These are phyloP conservation scores for Leccinum variicolor DNA, from an alignment of 768 basidiomycete genomes.

Conservation along the genomic window DNA sequence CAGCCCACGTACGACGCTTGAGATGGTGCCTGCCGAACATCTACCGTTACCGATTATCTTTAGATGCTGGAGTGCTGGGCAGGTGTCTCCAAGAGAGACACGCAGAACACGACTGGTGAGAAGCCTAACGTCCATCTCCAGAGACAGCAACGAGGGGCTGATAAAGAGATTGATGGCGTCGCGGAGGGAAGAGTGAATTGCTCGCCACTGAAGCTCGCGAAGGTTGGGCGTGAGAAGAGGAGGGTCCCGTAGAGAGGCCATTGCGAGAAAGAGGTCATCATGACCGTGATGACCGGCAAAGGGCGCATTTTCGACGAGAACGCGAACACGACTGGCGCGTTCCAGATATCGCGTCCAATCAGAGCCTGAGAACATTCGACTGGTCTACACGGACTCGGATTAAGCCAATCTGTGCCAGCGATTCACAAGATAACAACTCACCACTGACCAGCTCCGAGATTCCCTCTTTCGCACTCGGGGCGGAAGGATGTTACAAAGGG, in stretches of 20 bases:
- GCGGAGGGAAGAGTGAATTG: background rate
- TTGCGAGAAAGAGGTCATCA: slow-evolving; percentile 12
- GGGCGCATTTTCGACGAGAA: slow-evolving; percentile 3
- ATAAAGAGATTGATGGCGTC: slow-evolving; percentile 21
- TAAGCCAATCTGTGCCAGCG: background rate
- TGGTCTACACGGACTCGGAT: slow-evolving; percentile 9
- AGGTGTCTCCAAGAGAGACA: slow-evolving; percentile 12
- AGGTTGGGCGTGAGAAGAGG: slow-evolving; percentile 24
- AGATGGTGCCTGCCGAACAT: slow-evolving; percentile 10
- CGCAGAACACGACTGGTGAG: slow-evolving; percentile 8
- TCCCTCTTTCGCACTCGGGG: slow-evolving; percentile 9
- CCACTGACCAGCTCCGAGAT: slow-evolving; percentile 18
- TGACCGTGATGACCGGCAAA: background rate
- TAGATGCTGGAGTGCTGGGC: slow-evolving; percentile 16
- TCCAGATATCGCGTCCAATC: slow-evolving; percentile 19
- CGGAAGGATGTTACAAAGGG: slow-evolving; percentile 18
- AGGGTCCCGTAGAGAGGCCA: slow-evolving; percentile 14
- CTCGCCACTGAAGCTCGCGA: slow-evolving; percentile 17
- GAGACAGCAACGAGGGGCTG: slow-evolving; percentile 16
- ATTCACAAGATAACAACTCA: slow-evolving; percentile 3
- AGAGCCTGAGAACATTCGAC: slow-evolving; percentile 14
- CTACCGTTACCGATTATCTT: slow-evolving; percentile 23
- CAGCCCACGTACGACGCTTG: slow-evolving; percentile 12
- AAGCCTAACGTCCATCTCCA: slow-evolving; percentile 23
- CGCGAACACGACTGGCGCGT: slow-evolving; percentile 14